Evolutionary conservation across 768 basidiomycete species (phyloP).

Genomic region (Boletellus ananas): DNA sequence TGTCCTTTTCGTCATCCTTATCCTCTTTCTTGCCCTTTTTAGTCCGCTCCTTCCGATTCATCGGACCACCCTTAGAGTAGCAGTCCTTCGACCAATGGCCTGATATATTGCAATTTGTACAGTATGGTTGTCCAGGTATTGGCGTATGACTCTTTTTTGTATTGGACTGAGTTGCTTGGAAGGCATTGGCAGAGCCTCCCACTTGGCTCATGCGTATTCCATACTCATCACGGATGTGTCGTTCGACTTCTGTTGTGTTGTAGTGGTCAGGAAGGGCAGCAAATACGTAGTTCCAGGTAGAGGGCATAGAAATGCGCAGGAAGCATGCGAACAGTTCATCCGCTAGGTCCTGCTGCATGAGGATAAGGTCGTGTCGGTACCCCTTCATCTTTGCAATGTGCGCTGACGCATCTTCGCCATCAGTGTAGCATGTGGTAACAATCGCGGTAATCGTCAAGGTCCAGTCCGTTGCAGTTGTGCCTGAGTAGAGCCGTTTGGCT

Average conservation of each 20-base stretch:
- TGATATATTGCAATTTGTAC: not conserved
- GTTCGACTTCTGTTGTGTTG: slow-evolving; percentile 7
- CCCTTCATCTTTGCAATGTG: not conserved
- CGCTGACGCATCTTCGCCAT: not conserved
- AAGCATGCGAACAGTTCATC: slow-evolving; percentile 7
- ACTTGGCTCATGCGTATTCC: not conserved
- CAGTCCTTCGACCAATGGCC: not conserved
- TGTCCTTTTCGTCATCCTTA: no score
- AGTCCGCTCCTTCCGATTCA: not conserved
- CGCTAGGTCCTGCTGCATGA: not conserved
- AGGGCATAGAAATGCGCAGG: slow-evolving; percentile 14
- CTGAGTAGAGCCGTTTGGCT: not conserved
- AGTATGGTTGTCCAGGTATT: no score
- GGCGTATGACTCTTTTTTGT: no score
- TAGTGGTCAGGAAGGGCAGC: slow-evolving; percentile 10
- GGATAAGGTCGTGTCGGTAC: not conserved
- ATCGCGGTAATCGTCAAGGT: not conserved
- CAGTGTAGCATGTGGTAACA: not conserved
- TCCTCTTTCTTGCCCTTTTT: no score
- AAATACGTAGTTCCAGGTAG: slow-evolving; percentile 14
- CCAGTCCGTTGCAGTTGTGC: not conserved
- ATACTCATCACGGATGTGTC: not conserved
- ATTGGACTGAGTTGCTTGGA: not conserved
- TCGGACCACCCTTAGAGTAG: not conserved
- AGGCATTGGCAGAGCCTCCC: no score